A percentile compares a stretch with the other conserved stretches of the same genome.
Evolutionary conservation across 2,329 filamentous ascomycete genomes (phyloP).

Genomic region (Acephala macrosclerotiorum): DNA sequence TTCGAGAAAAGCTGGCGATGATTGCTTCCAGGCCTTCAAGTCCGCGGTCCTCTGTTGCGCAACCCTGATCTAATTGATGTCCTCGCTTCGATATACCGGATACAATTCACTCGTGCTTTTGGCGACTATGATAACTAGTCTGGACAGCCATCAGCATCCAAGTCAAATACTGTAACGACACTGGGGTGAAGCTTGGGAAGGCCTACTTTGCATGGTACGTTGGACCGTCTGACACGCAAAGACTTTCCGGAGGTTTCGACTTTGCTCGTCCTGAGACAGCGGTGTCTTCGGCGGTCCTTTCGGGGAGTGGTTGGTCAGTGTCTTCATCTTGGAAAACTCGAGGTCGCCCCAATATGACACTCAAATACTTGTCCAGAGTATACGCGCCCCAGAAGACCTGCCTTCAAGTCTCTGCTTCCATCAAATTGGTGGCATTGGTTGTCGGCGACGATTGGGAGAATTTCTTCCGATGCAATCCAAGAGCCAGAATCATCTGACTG

Average conservation of each 20-base stretch:
- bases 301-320: slow-evolving; percentile 67
- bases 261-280: slow-evolving; percentile 51
- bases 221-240: slow-evolving; percentile 40
- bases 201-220: slow-evolving; percentile 49
- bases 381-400: slow-evolving; percentile 70
- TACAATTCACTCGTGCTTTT: slow-evolving; percentile 51
- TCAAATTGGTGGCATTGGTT: slow-evolving; percentile 28
- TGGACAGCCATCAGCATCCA: slow-evolving; percentile 25
- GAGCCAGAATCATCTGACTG: slow-evolving; percentile 57
- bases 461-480: slow-evolving; percentile 53
- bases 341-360: slow-evolving; percentile 68
- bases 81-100: slow-evolving; percentile 42
- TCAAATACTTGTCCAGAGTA: slow-evolving; percentile 67
- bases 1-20: slow-evolving; percentile 47
- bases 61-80: slow-evolving; percentile 47
- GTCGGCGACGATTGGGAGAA: slow-evolving; percentile 37
- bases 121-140: slow-evolving; percentile 50
- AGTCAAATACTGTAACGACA: too few species aligned
- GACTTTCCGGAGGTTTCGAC: background rate
- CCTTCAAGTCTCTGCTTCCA: slow-evolving; percentile 57
- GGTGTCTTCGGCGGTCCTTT: slow-evolving; percentile 58
- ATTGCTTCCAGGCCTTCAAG: slow-evolving; percentile 50
- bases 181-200: too few species aligned
- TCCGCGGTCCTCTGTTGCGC: slow-evolving; percentile 49
- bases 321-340: slow-evolving; percentile 68